phyloP scores from a whole-genome alignment of 2,329 filamentous ascomycete genomes.

The Trichoderma pleuroti region DNA sequence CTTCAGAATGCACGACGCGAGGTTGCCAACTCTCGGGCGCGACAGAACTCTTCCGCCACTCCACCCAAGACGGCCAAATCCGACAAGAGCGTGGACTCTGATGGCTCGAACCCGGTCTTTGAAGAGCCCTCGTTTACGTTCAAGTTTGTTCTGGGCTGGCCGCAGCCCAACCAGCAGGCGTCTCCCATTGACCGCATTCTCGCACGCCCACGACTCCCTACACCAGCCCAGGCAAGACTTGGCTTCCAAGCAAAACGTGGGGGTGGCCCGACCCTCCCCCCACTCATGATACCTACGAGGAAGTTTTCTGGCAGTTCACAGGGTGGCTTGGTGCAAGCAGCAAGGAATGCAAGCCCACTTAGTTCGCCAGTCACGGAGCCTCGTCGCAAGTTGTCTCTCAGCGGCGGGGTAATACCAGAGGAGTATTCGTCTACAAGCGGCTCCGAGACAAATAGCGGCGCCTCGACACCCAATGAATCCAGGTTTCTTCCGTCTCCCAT shows the following conservation, averaged over 20 bases:
- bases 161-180: constrained; percentile 51
- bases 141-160: constrained; percentile 70
- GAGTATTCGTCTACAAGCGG: background rate
- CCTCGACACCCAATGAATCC: background rate
- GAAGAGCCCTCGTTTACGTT: constrained; percentile 62
- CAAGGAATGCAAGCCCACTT: constrained; percentile 46
- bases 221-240: constrained; percentile 64
- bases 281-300: constrained; percentile 42
- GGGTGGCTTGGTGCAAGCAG: constrained; percentile 47
- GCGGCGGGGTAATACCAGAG: background rate
- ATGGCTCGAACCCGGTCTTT: constrained; percentile 52
- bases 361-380: constrained; percentile 32
- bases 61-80: constrained; percentile 37
- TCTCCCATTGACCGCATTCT: constrained; percentile 60
- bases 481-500: background rate
- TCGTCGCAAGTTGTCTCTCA: constrained; percentile 23
- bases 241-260: constrained; percentile 38
- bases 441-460: background rate
- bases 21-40: constrained; percentile 43
- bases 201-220: constrained; percentile 64
- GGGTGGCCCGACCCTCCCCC: constrained; percentile 37
- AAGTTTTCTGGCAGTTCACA: constrained; percentile 46
- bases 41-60: constrained; percentile 29
- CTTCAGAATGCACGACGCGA: constrained; percentile 50
- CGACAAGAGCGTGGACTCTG: constrained; percentile 46